Evolutionary conservation across 805 yeast genomes (phyloP).

Genomic region (Sungouiella blattae): DNA sequence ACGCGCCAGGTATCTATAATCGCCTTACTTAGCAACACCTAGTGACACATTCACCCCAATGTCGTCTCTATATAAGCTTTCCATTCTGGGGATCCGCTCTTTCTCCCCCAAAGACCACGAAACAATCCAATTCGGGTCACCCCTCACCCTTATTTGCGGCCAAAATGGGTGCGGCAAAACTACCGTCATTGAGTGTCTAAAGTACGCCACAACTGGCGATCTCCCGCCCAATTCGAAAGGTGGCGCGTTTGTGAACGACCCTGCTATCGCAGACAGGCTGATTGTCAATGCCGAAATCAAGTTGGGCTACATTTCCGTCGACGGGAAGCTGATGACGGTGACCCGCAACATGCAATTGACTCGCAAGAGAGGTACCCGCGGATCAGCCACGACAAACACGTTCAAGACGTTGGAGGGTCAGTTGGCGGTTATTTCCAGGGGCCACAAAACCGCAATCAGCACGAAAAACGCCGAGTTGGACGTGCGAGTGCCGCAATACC

Average conservation of each 20-base stretch:
- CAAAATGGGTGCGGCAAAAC: conserved; percentile 97
- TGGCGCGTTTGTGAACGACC: conserved; percentile 95
- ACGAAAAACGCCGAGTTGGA: conserved; percentile 85
- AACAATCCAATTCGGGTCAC: conserved; percentile 83
- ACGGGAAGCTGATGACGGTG: conserved; percentile 74
- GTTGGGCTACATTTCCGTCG: conserved; percentile 73
- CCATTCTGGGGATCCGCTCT: conserved; percentile 83
- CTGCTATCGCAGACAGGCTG: conserved; percentile 69
- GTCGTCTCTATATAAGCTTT: conserved; percentile 41
- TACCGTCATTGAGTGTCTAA: conserved; percentile 88
- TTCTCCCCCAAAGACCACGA: conserved; percentile 84
- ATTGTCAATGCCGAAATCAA: conserved; percentile 88
- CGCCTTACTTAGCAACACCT: neutral
- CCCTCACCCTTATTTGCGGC: conserved; percentile 91
- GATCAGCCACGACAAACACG: conserved; percentile 40
- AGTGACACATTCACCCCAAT: conserved; percentile 12
- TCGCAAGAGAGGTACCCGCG: conserved; percentile 45
- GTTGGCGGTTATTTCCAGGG: conserved; percentile 59
- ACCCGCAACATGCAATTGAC: conserved; percentile 80
- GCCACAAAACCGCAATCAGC: conserved; percentile 70
- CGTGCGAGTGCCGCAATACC: conserved; percentile 67
- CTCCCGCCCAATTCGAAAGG: conserved; percentile 94
- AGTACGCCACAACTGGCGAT: conserved; percentile 93
- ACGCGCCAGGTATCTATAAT: neutral
- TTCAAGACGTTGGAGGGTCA: conserved; percentile 93